Conservation (phyloP, 2,329 filamentous ascomycete genomes). For the Rugonectria rugulosa region DNA sequence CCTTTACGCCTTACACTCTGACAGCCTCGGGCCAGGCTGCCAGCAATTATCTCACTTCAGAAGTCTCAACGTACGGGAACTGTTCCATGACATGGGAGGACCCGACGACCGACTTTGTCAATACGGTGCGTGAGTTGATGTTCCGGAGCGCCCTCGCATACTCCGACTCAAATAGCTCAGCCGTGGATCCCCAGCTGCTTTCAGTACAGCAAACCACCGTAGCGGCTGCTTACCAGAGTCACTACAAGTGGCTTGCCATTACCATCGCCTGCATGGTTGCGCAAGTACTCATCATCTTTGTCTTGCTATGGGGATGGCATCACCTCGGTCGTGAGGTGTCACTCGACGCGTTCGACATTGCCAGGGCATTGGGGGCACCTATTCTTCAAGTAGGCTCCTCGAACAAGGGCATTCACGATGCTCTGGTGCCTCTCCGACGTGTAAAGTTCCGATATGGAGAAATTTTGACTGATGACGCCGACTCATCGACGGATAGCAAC, state of each 20-base stretch:
- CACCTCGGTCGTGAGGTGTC: constrained; percentile 1
- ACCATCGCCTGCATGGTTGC: constrained; percentile 2
- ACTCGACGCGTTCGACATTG: constrained; percentile 4
- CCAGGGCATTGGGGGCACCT: constrained; percentile 1
- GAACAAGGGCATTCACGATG: neutral
- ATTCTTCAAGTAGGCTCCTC: neutral
- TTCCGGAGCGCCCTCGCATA: constrained; percentile 2
- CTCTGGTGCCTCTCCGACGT: neutral
- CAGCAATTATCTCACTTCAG: constrained; percentile 1
- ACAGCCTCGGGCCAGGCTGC: neutral
- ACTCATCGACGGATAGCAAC: neutral
- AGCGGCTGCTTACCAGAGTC: neutral
- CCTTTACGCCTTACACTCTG: neutral
- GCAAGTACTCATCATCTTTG: neutral
- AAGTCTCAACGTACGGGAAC: constrained; percentile 3
- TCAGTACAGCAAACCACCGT: neutral
- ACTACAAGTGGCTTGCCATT: constrained; percentile 5
- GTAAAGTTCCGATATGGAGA: neutral
- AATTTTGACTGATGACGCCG: neutral
- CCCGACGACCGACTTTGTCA: constrained; percentile 1
- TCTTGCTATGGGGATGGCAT: neutral
- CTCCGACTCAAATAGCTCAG: neutral
- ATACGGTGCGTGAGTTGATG: constrained; percentile 9
- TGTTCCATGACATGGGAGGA: constrained; percentile 11
- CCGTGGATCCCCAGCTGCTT: neutral